Percentiles rank a stretch among this genome's conserved stretches.
phyloP scores from a whole-genome alignment of 768 basidiomycete species.

The Peribolospora baueri region DNA sequence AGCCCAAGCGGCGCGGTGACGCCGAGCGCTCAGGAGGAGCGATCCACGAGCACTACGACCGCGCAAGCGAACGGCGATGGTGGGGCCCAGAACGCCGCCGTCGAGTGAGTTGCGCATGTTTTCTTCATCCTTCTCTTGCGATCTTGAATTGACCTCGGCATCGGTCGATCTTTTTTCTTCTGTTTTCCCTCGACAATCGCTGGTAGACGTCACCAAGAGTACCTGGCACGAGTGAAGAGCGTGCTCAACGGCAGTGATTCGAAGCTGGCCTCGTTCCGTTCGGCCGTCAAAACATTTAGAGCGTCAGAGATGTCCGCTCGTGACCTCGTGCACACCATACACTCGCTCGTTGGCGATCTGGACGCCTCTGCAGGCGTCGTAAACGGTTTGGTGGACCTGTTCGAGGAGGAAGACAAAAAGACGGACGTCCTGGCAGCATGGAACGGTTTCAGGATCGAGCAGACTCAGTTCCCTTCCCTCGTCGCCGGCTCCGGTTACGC shows the following conservation, averaged over 20 bases:
- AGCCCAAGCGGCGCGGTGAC: background rate
- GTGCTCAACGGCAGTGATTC: conserved; percentile 19
- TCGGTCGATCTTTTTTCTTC: background rate
- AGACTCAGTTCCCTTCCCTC: conserved; percentile 10
- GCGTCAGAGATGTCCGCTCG: conserved; percentile 50
- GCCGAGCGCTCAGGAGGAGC: background rate
- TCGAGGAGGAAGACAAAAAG: conserved; percentile 70
- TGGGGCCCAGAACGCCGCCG: conserved; percentile 14
- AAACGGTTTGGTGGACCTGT: conserved; percentile 37
- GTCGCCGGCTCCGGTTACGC: conserved; percentile 1
- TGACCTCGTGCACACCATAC: conserved; percentile 72
- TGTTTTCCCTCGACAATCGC: too few species aligned
- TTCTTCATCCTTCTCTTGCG: background rate
- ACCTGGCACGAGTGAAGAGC: conserved; percentile 34
- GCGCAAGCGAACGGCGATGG: background rate
- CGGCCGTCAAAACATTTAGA: conserved; percentile 33
- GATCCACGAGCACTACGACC: background rate
- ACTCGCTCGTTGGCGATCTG: conserved; percentile 37
- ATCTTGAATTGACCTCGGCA: background rate
- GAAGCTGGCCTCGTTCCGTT: conserved; percentile 24
- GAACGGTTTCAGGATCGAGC: conserved; percentile 51
- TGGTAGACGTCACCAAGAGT: conserved; percentile 37
- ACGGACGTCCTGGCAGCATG: conserved; percentile 46
- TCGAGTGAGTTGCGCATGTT: background rate
- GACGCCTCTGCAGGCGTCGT: conserved; percentile 37